phyloP scores from a whole-genome alignment of 2,329 filamentous ascomycete species.

The Colletotrichum sp. region DNA sequence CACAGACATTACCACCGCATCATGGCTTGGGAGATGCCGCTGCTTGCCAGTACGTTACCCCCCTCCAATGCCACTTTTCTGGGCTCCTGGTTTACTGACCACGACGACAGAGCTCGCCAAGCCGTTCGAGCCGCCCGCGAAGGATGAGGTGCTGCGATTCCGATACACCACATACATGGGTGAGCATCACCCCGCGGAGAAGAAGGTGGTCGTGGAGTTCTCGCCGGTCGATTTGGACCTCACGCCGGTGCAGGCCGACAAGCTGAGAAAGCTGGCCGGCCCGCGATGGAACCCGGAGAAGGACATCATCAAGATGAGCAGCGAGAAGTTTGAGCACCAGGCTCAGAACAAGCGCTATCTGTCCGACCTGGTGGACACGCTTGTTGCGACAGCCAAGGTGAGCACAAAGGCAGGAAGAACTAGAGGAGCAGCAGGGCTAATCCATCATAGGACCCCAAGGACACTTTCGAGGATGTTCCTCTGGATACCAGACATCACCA shows the following conservation, averaged over 20 bases:
- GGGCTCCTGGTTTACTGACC: constrained; percentile 15
- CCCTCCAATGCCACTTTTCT: background rate
- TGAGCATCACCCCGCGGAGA: constrained; percentile 87
- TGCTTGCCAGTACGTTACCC: constrained; percentile 76
- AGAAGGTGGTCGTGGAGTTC: constrained; percentile 95
- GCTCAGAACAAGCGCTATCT: constrained; percentile 98
- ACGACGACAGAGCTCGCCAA: constrained; percentile 73
- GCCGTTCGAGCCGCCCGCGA: constrained; percentile 75
- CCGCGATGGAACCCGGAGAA: constrained; percentile 86
- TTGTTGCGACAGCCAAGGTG: constrained; percentile 78
- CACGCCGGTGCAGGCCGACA: constrained; percentile 70
- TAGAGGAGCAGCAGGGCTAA: background rate
- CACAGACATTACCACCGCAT: constrained; percentile 86
- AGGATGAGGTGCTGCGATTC: constrained; percentile 81
- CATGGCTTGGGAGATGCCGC: constrained; percentile 94
- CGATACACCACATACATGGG: constrained; percentile 97
- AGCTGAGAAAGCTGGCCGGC: constrained; percentile 88
- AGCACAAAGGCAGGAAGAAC: background rate
- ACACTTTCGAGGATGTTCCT: constrained; percentile 88
- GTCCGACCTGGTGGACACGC: constrained; percentile 74
- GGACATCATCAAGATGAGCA: constrained; percentile 85
- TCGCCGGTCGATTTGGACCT: constrained; percentile 75
- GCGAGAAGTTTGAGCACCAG: constrained; percentile 85
- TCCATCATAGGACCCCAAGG: constrained; percentile 65
- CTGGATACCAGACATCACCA: constrained; percentile 88